Conservation (phyloP, 768 basidiomycete genomes). For the Suillus ampliporus region DNA sequence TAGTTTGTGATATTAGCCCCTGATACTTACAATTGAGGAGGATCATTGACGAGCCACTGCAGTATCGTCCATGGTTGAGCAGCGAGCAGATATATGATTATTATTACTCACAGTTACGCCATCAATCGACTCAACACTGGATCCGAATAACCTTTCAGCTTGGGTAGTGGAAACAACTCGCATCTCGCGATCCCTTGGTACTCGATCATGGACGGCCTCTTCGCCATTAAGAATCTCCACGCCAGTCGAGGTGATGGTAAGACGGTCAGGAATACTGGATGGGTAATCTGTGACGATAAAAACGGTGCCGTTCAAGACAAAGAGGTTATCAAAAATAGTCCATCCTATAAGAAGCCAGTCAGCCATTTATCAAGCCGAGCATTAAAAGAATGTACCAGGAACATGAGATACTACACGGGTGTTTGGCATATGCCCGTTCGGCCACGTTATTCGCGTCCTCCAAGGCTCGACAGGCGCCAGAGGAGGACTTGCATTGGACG, state of each 20-base stretch:
- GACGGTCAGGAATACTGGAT: slow-evolving; percentile 63
- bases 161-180: slow-evolving; percentile 71
- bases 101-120: slow-evolving; percentile 67
- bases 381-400: slow-evolving; percentile 54
- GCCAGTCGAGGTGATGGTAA: slow-evolving; percentile 75
- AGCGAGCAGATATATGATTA: slow-evolving; percentile 1
- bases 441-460: slow-evolving; percentile 48
- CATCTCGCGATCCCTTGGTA: slow-evolving; percentile 83
- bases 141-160: slow-evolving; percentile 73
- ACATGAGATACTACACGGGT: slow-evolving; percentile 78
- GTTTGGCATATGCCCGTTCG: slow-evolving; percentile 46
- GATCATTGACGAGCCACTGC: slow-evolving; percentile 84
- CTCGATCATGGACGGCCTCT: slow-evolving; percentile 58
- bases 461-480: slow-evolving; percentile 29
- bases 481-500: slow-evolving; percentile 11
- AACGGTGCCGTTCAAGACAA: slow-evolving; percentile 79
- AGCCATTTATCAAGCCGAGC: not conserved
- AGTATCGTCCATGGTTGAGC: not conserved
- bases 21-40: slow-evolving; percentile 75
- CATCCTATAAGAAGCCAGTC: slow-evolving; percentile 59
- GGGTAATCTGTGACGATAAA: slow-evolving; percentile 83
- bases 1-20: not conserved
- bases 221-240: slow-evolving; percentile 60
- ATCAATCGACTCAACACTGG: slow-evolving; percentile 73
- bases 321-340: slow-evolving; percentile 88